Conservation (phyloP, 2,329 filamentous ascomycete species). For the Apiospora koreana region DNA sequence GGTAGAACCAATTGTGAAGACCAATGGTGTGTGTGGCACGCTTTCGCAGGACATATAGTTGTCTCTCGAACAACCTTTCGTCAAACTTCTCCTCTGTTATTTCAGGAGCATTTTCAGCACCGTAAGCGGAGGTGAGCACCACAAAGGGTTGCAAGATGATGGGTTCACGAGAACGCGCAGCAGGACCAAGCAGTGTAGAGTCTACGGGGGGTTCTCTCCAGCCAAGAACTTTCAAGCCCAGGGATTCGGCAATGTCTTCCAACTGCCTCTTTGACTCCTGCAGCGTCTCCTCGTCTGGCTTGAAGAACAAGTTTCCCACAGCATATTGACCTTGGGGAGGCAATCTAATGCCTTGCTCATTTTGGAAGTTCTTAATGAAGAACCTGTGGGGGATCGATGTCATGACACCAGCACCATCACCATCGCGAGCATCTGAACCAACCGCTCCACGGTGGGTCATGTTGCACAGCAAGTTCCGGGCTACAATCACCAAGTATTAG, state of each 20-base stretch:
- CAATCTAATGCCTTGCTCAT: constrained; percentile 83
- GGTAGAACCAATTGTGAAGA: constrained; percentile 97
- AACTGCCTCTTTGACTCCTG: constrained; percentile 90
- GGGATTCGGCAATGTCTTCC: constrained; percentile 86
- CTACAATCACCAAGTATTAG: constrained; percentile 48
- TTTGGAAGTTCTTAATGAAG: constrained; percentile 97
- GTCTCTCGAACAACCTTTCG: constrained; percentile 83
- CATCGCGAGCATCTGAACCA: constrained; percentile 95
- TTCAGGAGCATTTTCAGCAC: constrained; percentile 76
- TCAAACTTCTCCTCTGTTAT: constrained; percentile 81
- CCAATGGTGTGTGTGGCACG: constrained; percentile 92
- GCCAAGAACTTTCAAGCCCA: constrained; percentile 88
- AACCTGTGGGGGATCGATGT: constrained; percentile 98
- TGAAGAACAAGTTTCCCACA: constrained; percentile 97
- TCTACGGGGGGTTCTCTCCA: constrained; percentile 96
- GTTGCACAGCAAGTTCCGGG: constrained; percentile 94
- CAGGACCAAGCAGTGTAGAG: constrained; percentile 88
- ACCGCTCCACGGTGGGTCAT: constrained; percentile 99
- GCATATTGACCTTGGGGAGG: constrained; percentile 92
- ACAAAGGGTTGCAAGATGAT: constrained; percentile 95
- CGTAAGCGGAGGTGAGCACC: constrained; percentile 83
- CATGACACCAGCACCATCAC: constrained; percentile 98
- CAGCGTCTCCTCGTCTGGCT: constrained; percentile 87
- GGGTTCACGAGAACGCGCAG: constrained; percentile 90
- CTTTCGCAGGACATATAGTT: constrained; percentile 93